A percentile compares a stretch with the other conserved stretches of the same genome.
Conservation (phyloP, 306 rosid species). For the Luffa aegyptiaca region DNA sequence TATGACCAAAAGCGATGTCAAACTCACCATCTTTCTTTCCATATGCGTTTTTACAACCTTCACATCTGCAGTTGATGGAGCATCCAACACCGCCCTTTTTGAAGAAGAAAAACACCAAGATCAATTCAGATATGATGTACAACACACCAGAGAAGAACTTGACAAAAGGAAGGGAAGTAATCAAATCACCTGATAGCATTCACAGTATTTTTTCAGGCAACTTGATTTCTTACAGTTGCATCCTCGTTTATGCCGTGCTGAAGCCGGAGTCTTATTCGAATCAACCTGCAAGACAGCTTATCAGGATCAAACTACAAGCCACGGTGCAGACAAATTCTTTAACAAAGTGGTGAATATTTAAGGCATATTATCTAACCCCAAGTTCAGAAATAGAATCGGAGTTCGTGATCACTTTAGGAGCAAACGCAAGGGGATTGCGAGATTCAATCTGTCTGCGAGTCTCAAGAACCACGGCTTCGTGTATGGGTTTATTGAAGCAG, state of each 20-base stretch:
- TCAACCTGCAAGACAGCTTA: conserved; percentile 44
- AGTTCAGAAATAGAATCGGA: conserved; percentile 46
- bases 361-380: conserved; percentile 44
- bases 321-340: conserved; percentile 3
- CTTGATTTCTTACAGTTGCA: conserved; percentile 94
- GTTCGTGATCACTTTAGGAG: conserved; percentile 72
- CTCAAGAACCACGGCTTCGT: conserved; percentile 59
- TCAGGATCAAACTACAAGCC: not conserved
- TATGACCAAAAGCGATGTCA: not conserved
- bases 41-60: conserved; percentile 72
- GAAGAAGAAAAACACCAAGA: conserved; percentile 13
- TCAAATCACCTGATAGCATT: conserved; percentile 68
- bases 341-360: not conserved
- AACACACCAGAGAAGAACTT: not conserved
- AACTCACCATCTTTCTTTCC: conserved; percentile 86
- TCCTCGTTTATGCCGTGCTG: conserved; percentile 74
- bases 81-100: conserved; percentile 80
- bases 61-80: conserved; percentile 69
- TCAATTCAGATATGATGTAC: not conserved
- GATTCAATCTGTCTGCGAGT: conserved; percentile 79
- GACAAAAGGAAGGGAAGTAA: not conserved
- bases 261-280: conserved; percentile 68
- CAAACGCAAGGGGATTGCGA: conserved; percentile 91
- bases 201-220: conserved; percentile 77
- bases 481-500: conserved; percentile 73